These are phyloP conservation scores for Nicotiana paniculata DNA, from an alignment of 257 asterid species.

Conservation along the genomic window DNA sequence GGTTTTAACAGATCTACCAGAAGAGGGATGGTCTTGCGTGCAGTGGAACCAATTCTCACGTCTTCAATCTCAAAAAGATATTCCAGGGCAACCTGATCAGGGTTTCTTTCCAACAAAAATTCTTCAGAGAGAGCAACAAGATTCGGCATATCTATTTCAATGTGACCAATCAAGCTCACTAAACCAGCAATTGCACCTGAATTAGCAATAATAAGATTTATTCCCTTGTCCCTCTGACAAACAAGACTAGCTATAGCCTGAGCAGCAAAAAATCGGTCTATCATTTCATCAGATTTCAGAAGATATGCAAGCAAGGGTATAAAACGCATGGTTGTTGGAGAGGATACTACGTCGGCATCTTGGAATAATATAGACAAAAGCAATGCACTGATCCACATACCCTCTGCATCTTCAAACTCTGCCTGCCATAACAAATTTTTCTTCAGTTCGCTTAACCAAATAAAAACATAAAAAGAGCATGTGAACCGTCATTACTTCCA, in stretches of 20 bases:
- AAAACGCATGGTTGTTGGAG: conserved; percentile 48
- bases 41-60: conserved; percentile 61
- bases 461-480: not conserved
- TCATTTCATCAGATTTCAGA: conserved; percentile 63
- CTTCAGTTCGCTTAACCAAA: conserved; percentile 1
- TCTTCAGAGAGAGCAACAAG: conserved; percentile 63
- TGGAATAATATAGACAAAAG: conserved; percentile 74
- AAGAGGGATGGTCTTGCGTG: conserved; percentile 60
- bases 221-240: conserved; percentile 49
- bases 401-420: conserved; percentile 67
- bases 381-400: conserved; percentile 70
- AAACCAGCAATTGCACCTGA: conserved; percentile 70
- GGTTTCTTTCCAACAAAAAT: conserved; percentile 62
- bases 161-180: conserved; percentile 55
- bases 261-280: conserved; percentile 68
- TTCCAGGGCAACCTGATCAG: conserved; percentile 63
- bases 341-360: conserved; percentile 46
- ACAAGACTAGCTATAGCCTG: conserved; percentile 83
- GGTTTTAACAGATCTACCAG: conserved; percentile 86
- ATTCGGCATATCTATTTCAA: conserved; percentile 59
- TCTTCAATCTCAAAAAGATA: conserved; percentile 65
- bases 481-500: not conserved
- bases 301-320: conserved; percentile 47
- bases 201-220: conserved; percentile 63
- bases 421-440: conserved; percentile 39